Conservation (phyloP, 768 basidiomycete species). For the Suillus subaureus region DNA sequence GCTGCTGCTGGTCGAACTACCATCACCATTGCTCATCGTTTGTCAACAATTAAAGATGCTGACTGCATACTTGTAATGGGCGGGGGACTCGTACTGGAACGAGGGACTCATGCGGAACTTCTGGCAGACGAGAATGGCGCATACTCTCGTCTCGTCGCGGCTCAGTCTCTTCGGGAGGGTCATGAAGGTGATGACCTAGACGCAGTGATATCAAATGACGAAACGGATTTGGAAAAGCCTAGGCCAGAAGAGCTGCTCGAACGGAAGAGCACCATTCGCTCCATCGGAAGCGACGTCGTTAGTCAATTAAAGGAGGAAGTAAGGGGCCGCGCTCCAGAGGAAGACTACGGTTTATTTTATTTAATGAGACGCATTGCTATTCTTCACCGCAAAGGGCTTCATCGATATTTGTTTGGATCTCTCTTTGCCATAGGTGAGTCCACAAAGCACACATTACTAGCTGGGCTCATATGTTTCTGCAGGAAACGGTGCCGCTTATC, state of each 20-base stretch:
- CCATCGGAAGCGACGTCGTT: constrained; percentile 19
- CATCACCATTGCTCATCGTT: constrained; percentile 35
- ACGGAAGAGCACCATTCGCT: constrained; percentile 22
- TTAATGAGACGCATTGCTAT: constrained; percentile 40
- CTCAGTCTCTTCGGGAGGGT: constrained; percentile 41
- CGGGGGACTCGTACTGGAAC: constrained; percentile 43
- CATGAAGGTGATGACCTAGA: constrained; percentile 21
- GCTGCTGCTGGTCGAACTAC: constrained; percentile 43
- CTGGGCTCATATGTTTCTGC: neutral
- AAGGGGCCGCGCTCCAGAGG: neutral
- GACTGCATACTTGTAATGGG: constrained; percentile 47
- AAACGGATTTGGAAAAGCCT: constrained; percentile 20
- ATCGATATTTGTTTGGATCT: constrained; percentile 38
- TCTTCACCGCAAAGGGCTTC: constrained; percentile 42
- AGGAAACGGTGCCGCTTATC: constrained; percentile 29
- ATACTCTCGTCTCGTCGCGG: constrained; percentile 44
- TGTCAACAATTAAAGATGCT: constrained; percentile 49
- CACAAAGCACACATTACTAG: neutral
- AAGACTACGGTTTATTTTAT: constrained; percentile 32
- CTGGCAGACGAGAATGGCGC: constrained; percentile 39
- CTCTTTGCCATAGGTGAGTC: constrained; percentile 33
- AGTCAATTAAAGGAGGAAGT: neutral
- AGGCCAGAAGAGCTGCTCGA: constrained; percentile 36
- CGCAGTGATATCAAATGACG: constrained; percentile 13
- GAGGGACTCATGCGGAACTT: constrained; percentile 44